Evolutionary conservation across 169 alveolate genomes (phyloP), one percentile per base, ranked within the genome.

Genomic region (Plasmodium gaboni): DNA sequence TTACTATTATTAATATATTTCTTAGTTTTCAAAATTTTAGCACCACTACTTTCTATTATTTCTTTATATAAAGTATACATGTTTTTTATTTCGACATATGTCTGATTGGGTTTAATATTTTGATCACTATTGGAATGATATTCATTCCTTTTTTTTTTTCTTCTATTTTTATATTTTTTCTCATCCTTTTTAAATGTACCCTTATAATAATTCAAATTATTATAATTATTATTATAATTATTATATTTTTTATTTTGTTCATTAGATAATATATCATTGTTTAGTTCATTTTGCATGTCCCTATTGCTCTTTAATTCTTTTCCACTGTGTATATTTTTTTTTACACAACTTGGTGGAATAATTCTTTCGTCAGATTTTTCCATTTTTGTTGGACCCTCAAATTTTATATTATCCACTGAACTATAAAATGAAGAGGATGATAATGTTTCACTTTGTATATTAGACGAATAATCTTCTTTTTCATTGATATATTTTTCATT

Each of bases 1-100:
- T 71, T 69, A 15, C 69, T 88, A 46, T 88, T 92, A 32, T 89
- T 87, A 48, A 89, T 59, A 19, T 88, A 90, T 61, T 92, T 92
- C 42, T 92, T 92, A 19, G 89, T 92, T 55, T 80, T 86, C 68
- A 51, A 59, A 60, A 86, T 86, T 60, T 86, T 86, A 0, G 92
- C 92, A 70, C 92, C 92, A 32, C 92, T 71, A 1, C 78, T 57
- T 71, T 86, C 92, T 13, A 86, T 61, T 10, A 86, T 73, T 86
- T 86, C 92, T 86, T 55, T 86, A 48, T 86, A 86, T 67, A 86
- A 19, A 38, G 70, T 26, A 55, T 71, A 59, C 92, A 86, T 71
- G 65, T 70, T 86, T 42, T 71, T 69, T 44, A 86, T 60, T 15
- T 83, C 91, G 2, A 28, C 70, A 15, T 67, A 68, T 72, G 46